These are phyloP conservation scores for Colletotrichum orchidophilum DNA, from an alignment of 2,329 filamentous ascomycete genomes.

Conservation along the genomic window DNA sequence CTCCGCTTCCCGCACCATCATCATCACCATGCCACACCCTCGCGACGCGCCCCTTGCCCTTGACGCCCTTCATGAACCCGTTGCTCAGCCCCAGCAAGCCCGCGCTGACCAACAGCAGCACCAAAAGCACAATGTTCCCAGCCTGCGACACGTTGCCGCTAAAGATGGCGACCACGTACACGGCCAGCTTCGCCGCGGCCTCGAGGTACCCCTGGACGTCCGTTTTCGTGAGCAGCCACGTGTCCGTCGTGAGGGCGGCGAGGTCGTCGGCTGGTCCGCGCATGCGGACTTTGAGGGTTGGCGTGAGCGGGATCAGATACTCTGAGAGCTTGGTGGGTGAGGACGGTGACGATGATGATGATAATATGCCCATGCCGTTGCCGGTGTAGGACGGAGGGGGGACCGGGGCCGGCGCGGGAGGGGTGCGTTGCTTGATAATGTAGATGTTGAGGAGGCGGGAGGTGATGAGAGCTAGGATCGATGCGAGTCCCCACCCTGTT, in stretches of 20 bases:
- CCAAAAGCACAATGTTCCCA: slow-evolving; percentile 61
- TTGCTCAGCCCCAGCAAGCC: slow-evolving; percentile 65
- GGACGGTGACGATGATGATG: slow-evolving; percentile 33
- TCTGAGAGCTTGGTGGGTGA: slow-evolving; percentile 46
- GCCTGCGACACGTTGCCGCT: slow-evolving; percentile 64
- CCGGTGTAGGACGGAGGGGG: background rate
- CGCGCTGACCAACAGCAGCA: slow-evolving; percentile 61
- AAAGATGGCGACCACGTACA: slow-evolving; percentile 65
- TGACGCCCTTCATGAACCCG: slow-evolving; percentile 54
- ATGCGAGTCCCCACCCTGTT: slow-evolving; percentile 56
- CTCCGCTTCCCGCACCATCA: background rate
- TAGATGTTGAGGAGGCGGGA: slow-evolving; percentile 65
- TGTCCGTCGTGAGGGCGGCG: slow-evolving; percentile 65
- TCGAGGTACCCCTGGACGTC: slow-evolving; percentile 60
- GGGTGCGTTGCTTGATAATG: slow-evolving; percentile 62
- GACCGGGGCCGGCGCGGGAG: background rate
- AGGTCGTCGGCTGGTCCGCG: slow-evolving; percentile 64
- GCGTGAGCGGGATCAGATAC: slow-evolving; percentile 62
- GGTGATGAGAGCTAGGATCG: slow-evolving; percentile 59
- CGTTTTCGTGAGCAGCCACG: slow-evolving; percentile 64
- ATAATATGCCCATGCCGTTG: background rate
- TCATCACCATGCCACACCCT: slow-evolving; percentile 32
- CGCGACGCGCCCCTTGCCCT: slow-evolving; percentile 61
- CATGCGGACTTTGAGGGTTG: slow-evolving; percentile 61
- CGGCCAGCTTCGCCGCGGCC: slow-evolving; percentile 63